Percentiles rank a stretch among this genome's conserved stretches.
Conservation (phyloP, 768 basidiomycete genomes). For the Inosperma sp. region DNA sequence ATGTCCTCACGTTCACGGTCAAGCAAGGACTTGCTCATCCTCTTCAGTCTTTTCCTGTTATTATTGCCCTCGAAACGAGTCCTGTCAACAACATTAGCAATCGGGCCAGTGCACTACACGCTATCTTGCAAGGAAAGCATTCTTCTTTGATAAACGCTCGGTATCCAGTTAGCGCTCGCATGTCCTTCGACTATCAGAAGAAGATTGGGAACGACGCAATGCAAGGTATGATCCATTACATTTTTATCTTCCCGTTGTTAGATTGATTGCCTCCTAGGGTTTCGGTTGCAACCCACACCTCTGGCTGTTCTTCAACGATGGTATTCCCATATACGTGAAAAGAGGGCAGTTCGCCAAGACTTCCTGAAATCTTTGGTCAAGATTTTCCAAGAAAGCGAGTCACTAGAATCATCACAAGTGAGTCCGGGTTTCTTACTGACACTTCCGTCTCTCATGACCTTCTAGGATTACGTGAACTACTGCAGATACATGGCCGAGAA, state of each 20-base stretch:
- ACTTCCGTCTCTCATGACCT: not conserved
- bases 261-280: constrained; percentile 41
- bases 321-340: constrained; percentile 90
- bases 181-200: constrained; percentile 81
- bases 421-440: not conserved
- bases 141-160: constrained; percentile 84
- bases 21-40: constrained; percentile 96
- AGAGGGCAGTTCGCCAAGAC: constrained; percentile 78
- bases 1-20: constrained; percentile 88
- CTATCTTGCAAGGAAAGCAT: constrained; percentile 83
- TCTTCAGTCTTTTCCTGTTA: constrained; percentile 88
- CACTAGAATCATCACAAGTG: constrained; percentile 56
- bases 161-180: constrained; percentile 72
- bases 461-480: constrained; percentile 78
- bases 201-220: constrained; percentile 44
- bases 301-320: constrained; percentile 80
- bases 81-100: constrained; percentile 53
- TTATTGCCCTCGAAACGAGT: constrained; percentile 91
- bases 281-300: constrained; percentile 57
- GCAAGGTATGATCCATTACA: constrained; percentile 42
- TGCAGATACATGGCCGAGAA: constrained; percentile 94
- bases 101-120: constrained; percentile 76
- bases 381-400: constrained; percentile 70
- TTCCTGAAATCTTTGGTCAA: constrained; percentile 81
- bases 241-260: not conserved